These are phyloP conservation scores for Calonectria fujianensis DNA, from an alignment of 2,329 filamentous ascomycete genomes.

Conservation along the genomic window DNA sequence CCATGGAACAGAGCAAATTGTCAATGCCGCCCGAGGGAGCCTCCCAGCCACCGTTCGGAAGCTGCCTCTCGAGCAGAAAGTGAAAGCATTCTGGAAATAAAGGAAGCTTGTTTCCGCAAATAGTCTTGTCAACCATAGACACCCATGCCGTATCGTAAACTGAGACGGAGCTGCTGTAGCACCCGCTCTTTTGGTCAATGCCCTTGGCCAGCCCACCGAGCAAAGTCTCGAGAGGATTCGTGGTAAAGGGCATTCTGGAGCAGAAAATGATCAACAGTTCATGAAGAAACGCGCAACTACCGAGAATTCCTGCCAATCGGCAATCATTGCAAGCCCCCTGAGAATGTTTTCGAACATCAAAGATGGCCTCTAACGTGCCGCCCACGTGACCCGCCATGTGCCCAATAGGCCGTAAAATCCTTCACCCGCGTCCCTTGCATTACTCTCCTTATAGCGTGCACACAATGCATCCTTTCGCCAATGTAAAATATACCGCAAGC, in stretches of 20 bases:
- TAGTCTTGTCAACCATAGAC: conserved; percentile 15
- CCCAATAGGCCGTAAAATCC: background rate
- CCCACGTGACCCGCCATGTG: background rate
- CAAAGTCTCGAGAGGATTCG: conserved; percentile 3
- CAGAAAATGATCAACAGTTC: background rate
- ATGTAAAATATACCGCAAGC: background rate
- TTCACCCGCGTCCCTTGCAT: background rate
- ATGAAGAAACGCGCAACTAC: background rate
- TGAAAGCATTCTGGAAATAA: conserved; percentile 20
- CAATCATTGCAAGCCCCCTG: background rate
- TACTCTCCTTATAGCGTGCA: background rate
- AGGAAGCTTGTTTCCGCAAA: conserved; percentile 1
- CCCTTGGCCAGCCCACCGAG: background rate
- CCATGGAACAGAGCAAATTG: conserved; percentile 10
- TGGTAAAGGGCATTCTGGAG: conserved; percentile 7
- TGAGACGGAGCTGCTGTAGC: conserved; percentile 16
- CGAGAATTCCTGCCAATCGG: background rate
- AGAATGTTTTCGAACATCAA: background rate
- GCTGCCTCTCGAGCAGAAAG: conserved; percentile 1
- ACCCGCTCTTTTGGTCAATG: conserved; percentile 13
- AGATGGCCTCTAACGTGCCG: conserved; percentile 2
- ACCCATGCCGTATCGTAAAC: conserved; percentile 13
- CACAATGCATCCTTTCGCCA: background rate
- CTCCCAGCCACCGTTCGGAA: conserved; percentile 13
- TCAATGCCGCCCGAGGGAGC: conserved; percentile 2